Evolutionary conservation across 176 grass and related monocot genomes (phyloP).

Genomic region (Bolboschoenus planiculmis): DNA sequence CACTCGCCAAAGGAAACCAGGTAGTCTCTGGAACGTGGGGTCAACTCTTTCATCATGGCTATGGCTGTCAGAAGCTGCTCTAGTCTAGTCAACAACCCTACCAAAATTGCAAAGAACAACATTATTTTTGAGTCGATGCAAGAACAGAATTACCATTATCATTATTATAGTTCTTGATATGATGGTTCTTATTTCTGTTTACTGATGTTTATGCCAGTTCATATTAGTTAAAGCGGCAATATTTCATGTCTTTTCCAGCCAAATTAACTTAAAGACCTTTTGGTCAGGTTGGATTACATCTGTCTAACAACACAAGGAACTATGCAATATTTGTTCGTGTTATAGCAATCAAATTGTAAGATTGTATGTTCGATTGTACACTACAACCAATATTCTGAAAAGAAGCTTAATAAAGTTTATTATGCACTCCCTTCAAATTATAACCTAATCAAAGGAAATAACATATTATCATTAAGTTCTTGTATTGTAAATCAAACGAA

Average conservation of each 20-base stretch:
- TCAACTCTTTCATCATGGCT: slow-evolving; percentile 99
- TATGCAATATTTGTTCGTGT: background rate
- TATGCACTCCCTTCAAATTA: background rate
- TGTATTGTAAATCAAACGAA: background rate
- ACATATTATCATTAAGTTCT: background rate
- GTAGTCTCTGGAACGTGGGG: slow-evolving; percentile 73
- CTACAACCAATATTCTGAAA: background rate
- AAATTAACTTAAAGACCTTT: background rate
- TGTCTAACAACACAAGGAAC: background rate
- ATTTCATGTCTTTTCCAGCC: background rate
- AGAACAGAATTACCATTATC: background rate
- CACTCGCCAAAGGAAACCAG: slow-evolving; percentile 95
- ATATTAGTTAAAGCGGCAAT: background rate
- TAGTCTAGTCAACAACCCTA: slow-evolving; percentile 69
- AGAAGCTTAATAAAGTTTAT: background rate
- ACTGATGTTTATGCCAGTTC: background rate
- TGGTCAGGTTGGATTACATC: background rate
- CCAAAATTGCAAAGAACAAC: background rate
- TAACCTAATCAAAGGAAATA: background rate
- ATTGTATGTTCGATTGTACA: background rate
- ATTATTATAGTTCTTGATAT: background rate
- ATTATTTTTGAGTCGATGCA: background rate
- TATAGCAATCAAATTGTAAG: background rate
- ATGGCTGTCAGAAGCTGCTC: slow-evolving; percentile 91
- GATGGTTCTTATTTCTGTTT: background rate